These are phyloP conservation scores for Lipomyces orientalis DNA, from an alignment of 805 yeast species.

Conservation along the genomic window DNA sequence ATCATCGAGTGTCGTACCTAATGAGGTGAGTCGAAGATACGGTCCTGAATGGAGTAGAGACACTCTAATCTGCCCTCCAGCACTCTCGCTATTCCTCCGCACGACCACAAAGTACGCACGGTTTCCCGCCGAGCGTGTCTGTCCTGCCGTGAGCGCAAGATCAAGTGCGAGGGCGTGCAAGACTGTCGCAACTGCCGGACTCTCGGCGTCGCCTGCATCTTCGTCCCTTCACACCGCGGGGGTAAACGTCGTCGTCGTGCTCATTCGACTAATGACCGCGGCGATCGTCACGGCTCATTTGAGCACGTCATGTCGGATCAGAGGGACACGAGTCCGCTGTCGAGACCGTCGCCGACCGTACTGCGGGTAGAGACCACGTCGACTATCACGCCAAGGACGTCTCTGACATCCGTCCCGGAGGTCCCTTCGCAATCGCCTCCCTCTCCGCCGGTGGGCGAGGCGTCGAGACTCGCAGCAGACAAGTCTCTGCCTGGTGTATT, in stretches of 20 bases:
- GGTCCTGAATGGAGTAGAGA: not conserved
- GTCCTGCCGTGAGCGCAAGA: conserved; percentile 66
- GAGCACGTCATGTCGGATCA: not conserved
- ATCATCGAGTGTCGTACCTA: not conserved
- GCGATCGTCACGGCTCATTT: not conserved
- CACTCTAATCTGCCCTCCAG: not conserved
- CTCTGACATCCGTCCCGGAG: not conserved
- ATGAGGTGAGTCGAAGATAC: not conserved
- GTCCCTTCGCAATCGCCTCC: not conserved
- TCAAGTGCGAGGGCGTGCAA: conserved; percentile 66
- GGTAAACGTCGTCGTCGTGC: conserved; percentile 29
- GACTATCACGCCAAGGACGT: not conserved
- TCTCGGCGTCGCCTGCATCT: conserved; percentile 23
- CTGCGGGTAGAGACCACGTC: not conserved
- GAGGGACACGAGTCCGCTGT: not conserved
- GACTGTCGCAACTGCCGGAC: conserved; percentile 28
- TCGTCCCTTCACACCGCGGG: conserved; percentile 36
- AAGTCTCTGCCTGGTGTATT: conserved; percentile 12
- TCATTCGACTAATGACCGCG: not conserved
- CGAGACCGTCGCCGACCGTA: not conserved
- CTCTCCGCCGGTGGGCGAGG: not conserved
- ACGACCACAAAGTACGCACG: conserved; percentile 46
- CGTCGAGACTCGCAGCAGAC: not conserved
- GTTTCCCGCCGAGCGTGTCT: conserved; percentile 69
- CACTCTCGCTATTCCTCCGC: not conserved